These are phyloP conservation scores for Epichloe gansuensis DNA, from an alignment of 2,329 filamentous ascomycete species.

Conservation along the genomic window DNA sequence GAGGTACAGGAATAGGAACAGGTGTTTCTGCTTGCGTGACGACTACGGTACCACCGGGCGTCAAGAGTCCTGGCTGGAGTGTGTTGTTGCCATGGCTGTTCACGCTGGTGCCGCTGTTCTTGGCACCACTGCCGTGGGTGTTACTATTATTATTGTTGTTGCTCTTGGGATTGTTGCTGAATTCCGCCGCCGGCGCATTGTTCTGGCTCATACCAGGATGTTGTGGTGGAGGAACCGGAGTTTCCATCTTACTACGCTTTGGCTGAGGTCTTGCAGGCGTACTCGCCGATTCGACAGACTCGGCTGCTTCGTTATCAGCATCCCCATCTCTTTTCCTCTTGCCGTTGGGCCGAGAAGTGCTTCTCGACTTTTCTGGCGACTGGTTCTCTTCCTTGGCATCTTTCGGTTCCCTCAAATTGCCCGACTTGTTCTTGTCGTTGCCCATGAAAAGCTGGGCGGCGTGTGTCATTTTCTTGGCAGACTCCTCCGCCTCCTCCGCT, in stretches of 20 bases:
- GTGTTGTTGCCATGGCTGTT: background rate
- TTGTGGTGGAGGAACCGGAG: slow-evolving; percentile 37
- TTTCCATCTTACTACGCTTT: slow-evolving; percentile 45
- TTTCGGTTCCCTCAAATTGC: slow-evolving; percentile 15
- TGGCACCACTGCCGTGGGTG: slow-evolving; percentile 9
- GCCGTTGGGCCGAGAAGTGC: slow-evolving; percentile 20
- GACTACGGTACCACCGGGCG: slow-evolving; percentile 5
- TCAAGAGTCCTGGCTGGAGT: slow-evolving; percentile 1
- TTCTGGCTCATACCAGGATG: slow-evolving; percentile 19
- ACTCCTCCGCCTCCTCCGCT: slow-evolving; percentile 48
- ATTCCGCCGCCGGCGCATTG: slow-evolving; percentile 16
- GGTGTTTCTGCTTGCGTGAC: slow-evolving; percentile 27
- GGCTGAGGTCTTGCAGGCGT: slow-evolving; percentile 24
- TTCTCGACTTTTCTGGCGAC: slow-evolving; percentile 15
- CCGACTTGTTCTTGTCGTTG: slow-evolving; percentile 7
- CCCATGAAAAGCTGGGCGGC: slow-evolving; percentile 31
- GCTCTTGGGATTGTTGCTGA: slow-evolving; percentile 12
- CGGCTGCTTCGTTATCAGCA: slow-evolving; percentile 18
- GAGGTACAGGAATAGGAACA: slow-evolving; percentile 25
- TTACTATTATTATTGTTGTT: background rate
- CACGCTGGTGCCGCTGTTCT: slow-evolving; percentile 5
- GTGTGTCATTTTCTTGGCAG: slow-evolving; percentile 38
- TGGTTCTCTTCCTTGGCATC: slow-evolving; percentile 11
- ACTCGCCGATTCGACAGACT: slow-evolving; percentile 13
- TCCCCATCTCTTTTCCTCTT: slow-evolving; percentile 35